Evolutionary conservation across 805 yeast species (phyloP), one percentile per base, ranked within the genome.

Genomic region (Metschnikowia sp.): DNA sequence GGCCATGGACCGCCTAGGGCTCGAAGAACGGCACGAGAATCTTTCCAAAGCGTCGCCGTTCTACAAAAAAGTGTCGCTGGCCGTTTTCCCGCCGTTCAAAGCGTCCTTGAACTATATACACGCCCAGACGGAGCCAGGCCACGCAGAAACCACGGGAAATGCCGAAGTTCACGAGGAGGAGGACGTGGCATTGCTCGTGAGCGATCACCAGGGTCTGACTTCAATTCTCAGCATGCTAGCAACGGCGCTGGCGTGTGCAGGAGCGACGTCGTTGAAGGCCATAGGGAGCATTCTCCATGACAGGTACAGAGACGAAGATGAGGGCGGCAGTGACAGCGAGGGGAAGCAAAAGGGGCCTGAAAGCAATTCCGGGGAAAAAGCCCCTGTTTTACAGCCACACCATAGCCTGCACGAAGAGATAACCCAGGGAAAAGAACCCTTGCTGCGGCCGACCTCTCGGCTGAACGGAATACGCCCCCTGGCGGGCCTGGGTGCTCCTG

Each of bases 221-320:
- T 61, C 62, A 37, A 57, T 69, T 22, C 45, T 67, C 29, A 59
- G 61, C 49, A 50, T 66, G 39, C 48, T 71, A 6, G 58, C 71
- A 15, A 58, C 71, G 1, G 61, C 70, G 0, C 62, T 60, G 38
- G 57, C 68, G 6, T 61, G 54, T 45, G 54, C 69, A 0, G 73
- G 69, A 1, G 42, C 62, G 8, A 57, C 59, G 2, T 40, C 54
- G 15, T 45, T 55, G 18, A 47, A 48, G 35, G 45, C 47, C 6
- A 41, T 52, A 28, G 46, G 49, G 11, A 50, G 45, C 28, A 44
- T 47, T 18, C 38, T 50, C 9, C 45, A 50, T 12, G 51, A 50
- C 29, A 35, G 43, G 9, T 36, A 42, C 28, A 39, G 32, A 7
- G 36, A 36, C 13, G 42, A 26, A 8, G 39, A 43, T 8, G 39